Evolutionary conservation across 2,329 filamentous ascomycete genomes (phyloP).

Genomic region (Cordyceps farinosa): DNA sequence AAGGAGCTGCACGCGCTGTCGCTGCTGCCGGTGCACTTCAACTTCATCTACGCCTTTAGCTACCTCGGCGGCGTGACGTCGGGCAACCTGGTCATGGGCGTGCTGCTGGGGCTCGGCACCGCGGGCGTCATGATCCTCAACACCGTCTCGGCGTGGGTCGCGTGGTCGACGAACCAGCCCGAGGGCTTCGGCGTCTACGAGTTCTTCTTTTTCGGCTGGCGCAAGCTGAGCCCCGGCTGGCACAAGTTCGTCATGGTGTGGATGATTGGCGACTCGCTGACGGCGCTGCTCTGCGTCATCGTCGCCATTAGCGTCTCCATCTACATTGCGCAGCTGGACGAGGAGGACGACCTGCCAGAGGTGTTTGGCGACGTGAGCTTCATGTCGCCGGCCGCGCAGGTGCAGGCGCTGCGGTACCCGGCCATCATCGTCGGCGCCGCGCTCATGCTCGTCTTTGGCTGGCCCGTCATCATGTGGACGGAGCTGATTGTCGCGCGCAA

Average conservation of each 20-base stretch:
- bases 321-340: background rate
- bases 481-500: slow-evolving; percentile 22
- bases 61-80: slow-evolving; percentile 21
- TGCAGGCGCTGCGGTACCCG: slow-evolving; percentile 18
- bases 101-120: slow-evolving; percentile 20
- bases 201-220: slow-evolving; percentile 24
- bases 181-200: slow-evolving; percentile 21
- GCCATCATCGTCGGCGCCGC: slow-evolving; percentile 18
- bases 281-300: slow-evolving; percentile 13
- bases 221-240: slow-evolving; percentile 20
- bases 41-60: slow-evolving; percentile 21
- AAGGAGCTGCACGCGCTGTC: slow-evolving; percentile 20
- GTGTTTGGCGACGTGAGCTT: background rate
- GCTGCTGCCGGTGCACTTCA: slow-evolving; percentile 22
- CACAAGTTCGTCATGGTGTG: slow-evolving; percentile 22
- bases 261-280: slow-evolving; percentile 21
- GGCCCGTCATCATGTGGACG: slow-evolving; percentile 22
- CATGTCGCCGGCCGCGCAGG: background rate
- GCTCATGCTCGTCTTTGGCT: slow-evolving; percentile 17
- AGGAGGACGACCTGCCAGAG: slow-evolving; percentile 8
- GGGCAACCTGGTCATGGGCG: slow-evolving; percentile 20
- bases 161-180: slow-evolving; percentile 18
- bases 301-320: slow-evolving; percentile 9
- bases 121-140: slow-evolving; percentile 22
- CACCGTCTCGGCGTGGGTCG: slow-evolving; percentile 21